phyloP scores from a whole-genome alignment of 805 yeast genomes.

The Schwanniomyces pseudopolymorphus region DNA sequence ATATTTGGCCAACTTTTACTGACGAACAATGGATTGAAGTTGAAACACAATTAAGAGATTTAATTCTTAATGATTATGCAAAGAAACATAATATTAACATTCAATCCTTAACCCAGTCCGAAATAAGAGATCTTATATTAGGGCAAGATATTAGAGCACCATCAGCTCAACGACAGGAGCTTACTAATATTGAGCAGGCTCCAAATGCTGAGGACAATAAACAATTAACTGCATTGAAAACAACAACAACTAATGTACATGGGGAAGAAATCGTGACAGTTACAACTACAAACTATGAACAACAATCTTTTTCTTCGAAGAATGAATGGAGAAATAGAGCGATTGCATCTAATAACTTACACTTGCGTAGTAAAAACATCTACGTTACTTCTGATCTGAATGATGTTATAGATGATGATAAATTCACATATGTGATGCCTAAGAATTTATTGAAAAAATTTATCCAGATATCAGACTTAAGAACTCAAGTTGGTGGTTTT shows the following conservation, averaged over 20 bases:
- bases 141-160: constrained; percentile 95
- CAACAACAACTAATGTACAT: constrained; percentile 84
- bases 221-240: constrained; percentile 73
- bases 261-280: constrained; percentile 96
- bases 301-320: constrained; percentile 75
- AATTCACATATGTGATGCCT: constrained; percentile 76
- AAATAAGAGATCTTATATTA: constrained; percentile 86
- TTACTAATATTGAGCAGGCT: constrained; percentile 66
- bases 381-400: constrained; percentile 59
- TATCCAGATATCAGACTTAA: constrained; percentile 74
- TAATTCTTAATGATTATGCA: constrained; percentile 82
- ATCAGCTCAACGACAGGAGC: constrained; percentile 79
- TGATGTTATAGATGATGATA: constrained; percentile 44
- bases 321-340: constrained; percentile 92
- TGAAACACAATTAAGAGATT: constrained; percentile 83
- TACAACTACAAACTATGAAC: constrained; percentile 87
- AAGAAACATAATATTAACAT: constrained; percentile 83
- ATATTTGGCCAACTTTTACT: constrained; percentile 88
- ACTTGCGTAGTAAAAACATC: constrained; percentile 67
- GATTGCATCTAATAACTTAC: constrained; percentile 69
- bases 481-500: constrained; percentile 80
- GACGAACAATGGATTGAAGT: constrained; percentile 92
- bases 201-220: constrained; percentile 41
- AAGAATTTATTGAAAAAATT: constrained; percentile 75
- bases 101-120: constrained; percentile 86